phyloP scores from a whole-genome alignment of 441 rosid species.

The Populus hybrid region DNA sequence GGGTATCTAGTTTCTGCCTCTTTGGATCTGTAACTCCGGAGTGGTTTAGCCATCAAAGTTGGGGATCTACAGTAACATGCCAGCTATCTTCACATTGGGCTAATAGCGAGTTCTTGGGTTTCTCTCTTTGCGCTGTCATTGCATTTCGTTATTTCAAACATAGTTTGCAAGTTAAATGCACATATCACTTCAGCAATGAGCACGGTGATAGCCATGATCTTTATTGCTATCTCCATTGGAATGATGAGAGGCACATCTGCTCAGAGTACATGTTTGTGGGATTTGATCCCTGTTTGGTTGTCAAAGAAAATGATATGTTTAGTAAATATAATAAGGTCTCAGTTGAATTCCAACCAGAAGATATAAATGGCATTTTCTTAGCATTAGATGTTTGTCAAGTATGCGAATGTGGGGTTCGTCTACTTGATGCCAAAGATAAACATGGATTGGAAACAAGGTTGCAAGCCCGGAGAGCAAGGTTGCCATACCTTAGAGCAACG shows the following conservation, averaged over 20 bases:
- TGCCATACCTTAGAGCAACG: too few relatives aligned
- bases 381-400: too few relatives aligned
- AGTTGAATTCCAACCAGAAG: background rate
- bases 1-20: background rate
- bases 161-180: background rate
- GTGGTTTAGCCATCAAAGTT: slow-evolving; percentile 14
- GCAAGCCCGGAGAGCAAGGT: too few relatives aligned
- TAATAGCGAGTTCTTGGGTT: slow-evolving; percentile 4
- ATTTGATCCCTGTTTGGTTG: background rate
- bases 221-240: background rate
- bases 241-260: background rate
- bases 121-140: slow-evolving; percentile 4
- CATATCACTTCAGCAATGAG: slow-evolving; percentile 10
- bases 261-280: background rate
- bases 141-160: background rate
- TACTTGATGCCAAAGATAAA: background rate
- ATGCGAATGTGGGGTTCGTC: slow-evolving; percentile 4
- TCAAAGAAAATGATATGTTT: background rate
- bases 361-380: too few relatives aligned
- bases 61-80: slow-evolving; percentile 4
- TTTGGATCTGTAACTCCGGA: slow-evolving; percentile 12
- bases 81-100: slow-evolving; percentile 5
- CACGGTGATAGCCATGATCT: background rate
- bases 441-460: too few relatives aligned
- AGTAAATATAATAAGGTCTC: background rate